Percentiles rank a stretch among this genome's conserved stretches.
Conservation (phyloP, 371 early-diverging fungal genomes). For the Mucor lusitanicus region DNA sequence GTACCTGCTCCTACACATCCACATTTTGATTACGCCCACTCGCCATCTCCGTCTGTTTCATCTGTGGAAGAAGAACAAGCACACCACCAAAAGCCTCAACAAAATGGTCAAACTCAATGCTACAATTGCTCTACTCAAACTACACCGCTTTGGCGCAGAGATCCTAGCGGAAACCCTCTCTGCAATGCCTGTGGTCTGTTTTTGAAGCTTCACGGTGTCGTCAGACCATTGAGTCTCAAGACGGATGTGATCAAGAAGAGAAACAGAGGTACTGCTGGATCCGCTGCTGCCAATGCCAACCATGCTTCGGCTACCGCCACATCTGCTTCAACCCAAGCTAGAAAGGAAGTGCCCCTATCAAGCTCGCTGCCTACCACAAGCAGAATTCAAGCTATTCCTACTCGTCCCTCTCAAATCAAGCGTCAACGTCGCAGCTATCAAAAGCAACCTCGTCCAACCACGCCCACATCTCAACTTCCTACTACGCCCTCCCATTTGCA, state of each 20-base stretch:
- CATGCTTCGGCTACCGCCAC: not conserved
- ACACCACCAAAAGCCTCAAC: not conserved
- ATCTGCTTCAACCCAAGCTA: not conserved
- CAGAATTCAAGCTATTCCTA: conserved; percentile 3
- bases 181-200: conserved; percentile 40
- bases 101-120: conserved; percentile 12
- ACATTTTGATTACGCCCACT: not conserved
- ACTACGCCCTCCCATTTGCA: not conserved
- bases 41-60: conserved; percentile 6
- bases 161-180: conserved; percentile 26
- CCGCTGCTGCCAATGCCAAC: not conserved
- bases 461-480: not conserved
- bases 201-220: conserved; percentile 34
- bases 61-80: conserved; percentile 5
- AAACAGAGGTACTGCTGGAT: conserved; percentile 18
- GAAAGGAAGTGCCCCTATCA: not conserved
- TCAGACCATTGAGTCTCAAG: conserved; percentile 34
- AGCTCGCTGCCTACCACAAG: conserved; percentile 5
- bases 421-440: conserved; percentile 14
- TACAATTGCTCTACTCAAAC: conserved; percentile 24
- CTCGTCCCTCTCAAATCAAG: conserved; percentile 14
- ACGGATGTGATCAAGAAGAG: conserved; percentile 36
- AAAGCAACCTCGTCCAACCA: not conserved
- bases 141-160: conserved; percentile 33
- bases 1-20: not conserved